Base-by-base conservation (phyloP, 2,329 filamentous ascomycete species). In the Amauroascus verrucosus region DNA sequence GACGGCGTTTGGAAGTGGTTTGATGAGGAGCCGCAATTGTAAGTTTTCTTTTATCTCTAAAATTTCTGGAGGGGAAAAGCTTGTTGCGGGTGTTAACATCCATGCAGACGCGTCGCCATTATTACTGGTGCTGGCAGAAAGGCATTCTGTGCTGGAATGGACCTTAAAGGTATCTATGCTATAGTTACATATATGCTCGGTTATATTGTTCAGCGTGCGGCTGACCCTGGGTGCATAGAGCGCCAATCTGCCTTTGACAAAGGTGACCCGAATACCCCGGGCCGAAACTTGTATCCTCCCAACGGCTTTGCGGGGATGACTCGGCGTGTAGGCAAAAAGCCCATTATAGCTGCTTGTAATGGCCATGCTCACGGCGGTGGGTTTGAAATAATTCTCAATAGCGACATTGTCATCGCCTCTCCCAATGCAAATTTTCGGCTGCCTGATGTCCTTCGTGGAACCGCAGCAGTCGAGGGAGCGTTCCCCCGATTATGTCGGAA, bases 361-460 rank as follows among this genome's bases (percentile, higher is more conserved):
- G 86, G 86, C 1, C 72, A 86, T 26, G 86, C 84, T 45, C 75
- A 86, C 32, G 87, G 87, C 40, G 86, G 87, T 47, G 86, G 85
- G 2, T 83, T 86, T 69, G 86, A 91, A 72, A 88, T 89, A 67
- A 88, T 90, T 54, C 85, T 97, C 77, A 96, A 96, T 67, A 79
- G 78, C 58, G 87, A 93, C 71, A 70, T 91, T 54, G 77, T 88
- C 2, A 65, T 88, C 18, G 84, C 85, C 11, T 68, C 68, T 1
- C 62, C 70, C 3, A 63, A 65, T 6, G 83, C 85, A 0, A 71
- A 70, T 35, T 89, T 90, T 62, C 78, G 76, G 0, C 73, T 90
- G 3, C 85, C 86, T 0, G 86, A 89, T 67, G 83, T 84, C 2
- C 78, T 77, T 56, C 75, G 81, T 46, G 85, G 86, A n/a, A 81